phyloP scores from a whole-genome alignment of 2,329 filamentous ascomycete species.

The Daldinia sp. region DNA sequence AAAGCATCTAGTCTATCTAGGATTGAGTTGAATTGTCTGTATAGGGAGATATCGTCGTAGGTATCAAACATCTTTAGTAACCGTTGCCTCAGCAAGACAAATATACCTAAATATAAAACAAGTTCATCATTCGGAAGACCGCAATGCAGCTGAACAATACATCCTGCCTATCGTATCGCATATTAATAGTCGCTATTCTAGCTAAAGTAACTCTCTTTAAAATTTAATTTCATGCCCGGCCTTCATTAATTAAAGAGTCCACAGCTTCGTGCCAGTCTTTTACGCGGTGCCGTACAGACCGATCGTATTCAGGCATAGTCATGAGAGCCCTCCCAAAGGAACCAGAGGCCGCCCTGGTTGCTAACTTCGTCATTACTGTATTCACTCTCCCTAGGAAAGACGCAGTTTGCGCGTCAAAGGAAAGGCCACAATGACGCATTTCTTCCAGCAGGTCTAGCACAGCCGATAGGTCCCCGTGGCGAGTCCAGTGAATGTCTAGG shows the following conservation, averaged over 20 bases:
- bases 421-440: constrained; percentile 73
- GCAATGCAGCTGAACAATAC: not conserved
- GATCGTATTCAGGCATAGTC: constrained; percentile 55
- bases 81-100: not conserved
- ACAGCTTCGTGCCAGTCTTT: constrained; percentile 49
- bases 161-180: not conserved
- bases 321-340: constrained; percentile 52
- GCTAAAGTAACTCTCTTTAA: not conserved
- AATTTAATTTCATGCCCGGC: constrained; percentile 28
- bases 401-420: constrained; percentile 65
- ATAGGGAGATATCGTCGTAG: not conserved
- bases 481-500: constrained; percentile 70
- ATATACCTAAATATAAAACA: not conserved
- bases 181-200: not conserved
- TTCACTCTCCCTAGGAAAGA: constrained; percentile 53
- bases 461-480: constrained; percentile 67
- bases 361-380: constrained; percentile 34
- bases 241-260: constrained; percentile 47
- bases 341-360: constrained; percentile 36
- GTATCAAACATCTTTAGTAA: not conserved
- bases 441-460: constrained; percentile 71
- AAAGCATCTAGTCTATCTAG: not conserved
- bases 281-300: constrained; percentile 47
- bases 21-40: not conserved
- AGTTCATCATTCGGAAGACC: not conserved